phyloP scores from a whole-genome alignment of 495 filamentous ascomycete genomes.

The Rhypophila decipiens region DNA sequence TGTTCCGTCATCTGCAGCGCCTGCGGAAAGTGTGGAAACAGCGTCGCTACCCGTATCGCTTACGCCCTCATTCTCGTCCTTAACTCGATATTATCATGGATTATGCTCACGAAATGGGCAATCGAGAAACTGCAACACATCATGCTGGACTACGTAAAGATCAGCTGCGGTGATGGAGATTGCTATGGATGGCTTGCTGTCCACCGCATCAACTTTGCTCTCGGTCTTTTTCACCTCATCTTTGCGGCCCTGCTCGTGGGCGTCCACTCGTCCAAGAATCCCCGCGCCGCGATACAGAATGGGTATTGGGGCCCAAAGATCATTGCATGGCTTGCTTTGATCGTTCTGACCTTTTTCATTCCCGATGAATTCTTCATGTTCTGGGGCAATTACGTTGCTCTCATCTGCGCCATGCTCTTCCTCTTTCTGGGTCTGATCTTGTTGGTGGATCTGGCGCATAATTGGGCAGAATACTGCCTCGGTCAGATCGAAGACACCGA shows the following conservation, averaged over 20 bases:
- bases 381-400: constrained; percentile 91
- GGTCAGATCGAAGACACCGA: constrained; percentile 87
- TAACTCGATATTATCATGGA: constrained; percentile 96
- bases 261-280: constrained; percentile 79
- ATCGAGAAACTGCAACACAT: constrained; percentile 89
- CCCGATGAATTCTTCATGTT: constrained; percentile 92
- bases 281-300: constrained; percentile 85
- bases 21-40: constrained; percentile 94
- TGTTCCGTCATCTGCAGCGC: constrained; percentile 90
- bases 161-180: constrained; percentile 81
- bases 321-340: constrained; percentile 75
- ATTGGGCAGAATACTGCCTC: constrained; percentile 96
- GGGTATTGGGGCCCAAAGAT: constrained; percentile 82
- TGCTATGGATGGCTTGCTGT: constrained; percentile 96
- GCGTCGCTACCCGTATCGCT: constrained; percentile 93
- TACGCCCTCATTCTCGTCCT: constrained; percentile 93
- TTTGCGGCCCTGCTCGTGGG: constrained; percentile 80
- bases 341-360: constrained; percentile 91
- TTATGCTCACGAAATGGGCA: constrained; percentile 99
- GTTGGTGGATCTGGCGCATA: constrained; percentile 90
- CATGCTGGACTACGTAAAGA: constrained; percentile 90
- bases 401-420: constrained; percentile 87
- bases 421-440: constrained; percentile 87
- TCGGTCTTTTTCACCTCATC: constrained; percentile 86
- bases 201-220: constrained; percentile 94